Percentiles rank a stretch among this genome's conserved stretches.
Conservation (phyloP, 441 rosid genomes). For the Pelargonium cotyledonis region DNA sequence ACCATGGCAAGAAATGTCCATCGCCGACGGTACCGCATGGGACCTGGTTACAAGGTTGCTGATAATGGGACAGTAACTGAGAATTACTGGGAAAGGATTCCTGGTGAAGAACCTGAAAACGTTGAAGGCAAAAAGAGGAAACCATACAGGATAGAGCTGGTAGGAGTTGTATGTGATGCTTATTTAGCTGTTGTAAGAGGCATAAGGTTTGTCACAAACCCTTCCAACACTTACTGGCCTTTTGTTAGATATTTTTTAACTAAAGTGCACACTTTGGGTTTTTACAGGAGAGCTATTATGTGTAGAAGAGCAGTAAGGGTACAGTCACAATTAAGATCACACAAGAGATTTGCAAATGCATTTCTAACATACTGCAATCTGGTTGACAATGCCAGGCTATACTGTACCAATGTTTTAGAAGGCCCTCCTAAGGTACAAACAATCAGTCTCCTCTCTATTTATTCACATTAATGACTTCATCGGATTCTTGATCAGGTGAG, state of each 20-base stretch:
- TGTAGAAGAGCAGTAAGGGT: conserved; percentile 73
- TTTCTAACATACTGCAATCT: conserved; percentile 58
- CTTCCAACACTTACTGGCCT: neutral
- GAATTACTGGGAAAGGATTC: conserved; percentile 63
- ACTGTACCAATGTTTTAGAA: conserved; percentile 55
- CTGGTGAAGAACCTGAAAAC: conserved; percentile 20
- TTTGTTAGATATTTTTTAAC: neutral
- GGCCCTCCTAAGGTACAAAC: conserved; percentile 56
- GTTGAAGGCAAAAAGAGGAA: conserved; percentile 32
- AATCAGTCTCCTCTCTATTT: neutral
- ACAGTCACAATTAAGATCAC: conserved; percentile 62
- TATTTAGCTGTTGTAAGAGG: conserved; percentile 85
- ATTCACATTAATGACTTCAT: neutral
- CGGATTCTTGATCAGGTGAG: too few relatives aligned
- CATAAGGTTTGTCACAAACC: conserved; percentile 46
- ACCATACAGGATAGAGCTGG: conserved; percentile 72
- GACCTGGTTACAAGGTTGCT: conserved; percentile 54
- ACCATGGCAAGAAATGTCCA: conserved; percentile 84
- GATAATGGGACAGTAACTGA: conserved; percentile 55
- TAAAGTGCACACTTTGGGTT: neutral
- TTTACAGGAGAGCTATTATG: conserved; percentile 67
- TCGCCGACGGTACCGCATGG: conserved; percentile 61
- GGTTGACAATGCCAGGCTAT: conserved; percentile 72
- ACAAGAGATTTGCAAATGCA: conserved; percentile 68
- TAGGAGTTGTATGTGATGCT: conserved; percentile 85